Percentiles rank a stretch among this genome's conserved stretches.
phyloP scores from a whole-genome alignment of 1,284 basidiomycete genomes.

The Veloporphyrellus conicus region DNA sequence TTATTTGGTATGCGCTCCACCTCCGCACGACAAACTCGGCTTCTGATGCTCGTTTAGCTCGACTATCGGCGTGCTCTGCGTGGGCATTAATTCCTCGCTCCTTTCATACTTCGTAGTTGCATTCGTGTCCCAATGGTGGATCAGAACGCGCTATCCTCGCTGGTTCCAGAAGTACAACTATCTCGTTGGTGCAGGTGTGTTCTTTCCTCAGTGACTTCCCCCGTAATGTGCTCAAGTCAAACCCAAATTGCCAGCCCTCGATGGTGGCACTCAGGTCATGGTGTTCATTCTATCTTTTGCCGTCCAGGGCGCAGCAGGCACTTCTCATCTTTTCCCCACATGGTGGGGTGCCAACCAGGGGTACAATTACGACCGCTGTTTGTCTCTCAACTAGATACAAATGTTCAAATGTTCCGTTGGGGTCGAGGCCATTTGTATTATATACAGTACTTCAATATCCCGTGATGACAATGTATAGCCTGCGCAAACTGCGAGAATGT shows the following conservation, averaged over 20 bases:
- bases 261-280: slow-evolving; percentile 65
- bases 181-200: slow-evolving; percentile 40
- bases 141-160: slow-evolving; percentile 52
- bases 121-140: slow-evolving; percentile 53
- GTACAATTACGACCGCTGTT: slow-evolving; percentile 30
- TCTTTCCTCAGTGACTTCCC: neutral
- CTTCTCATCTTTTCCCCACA: slow-evolving; percentile 50
- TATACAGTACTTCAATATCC: no score
- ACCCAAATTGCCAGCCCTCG: slow-evolving; percentile 41
- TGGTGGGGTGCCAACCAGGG: slow-evolving; percentile 55
- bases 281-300: slow-evolving; percentile 70
- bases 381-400: slow-evolving; percentile 10
- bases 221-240: no score
- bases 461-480: no score
- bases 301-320: slow-evolving; percentile 64
- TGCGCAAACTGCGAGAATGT: no score
- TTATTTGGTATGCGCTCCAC: slow-evolving; percentile 36
- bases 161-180: slow-evolving; percentile 55
- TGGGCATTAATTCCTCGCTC: slow-evolving; percentile 46
- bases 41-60: slow-evolving; percentile 16
- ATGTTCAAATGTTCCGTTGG: neutral
- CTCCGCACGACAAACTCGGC: neutral
- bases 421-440: neutral
- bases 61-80: slow-evolving; percentile 38
- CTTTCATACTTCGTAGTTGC: slow-evolving; percentile 45